A percentile compares a stretch with the other conserved stretches of the same genome.
These are phyloP conservation scores for Xylaria hypoxylon DNA, from an alignment of 2,329 filamentous ascomycete species.

Conservation along the genomic window DNA sequence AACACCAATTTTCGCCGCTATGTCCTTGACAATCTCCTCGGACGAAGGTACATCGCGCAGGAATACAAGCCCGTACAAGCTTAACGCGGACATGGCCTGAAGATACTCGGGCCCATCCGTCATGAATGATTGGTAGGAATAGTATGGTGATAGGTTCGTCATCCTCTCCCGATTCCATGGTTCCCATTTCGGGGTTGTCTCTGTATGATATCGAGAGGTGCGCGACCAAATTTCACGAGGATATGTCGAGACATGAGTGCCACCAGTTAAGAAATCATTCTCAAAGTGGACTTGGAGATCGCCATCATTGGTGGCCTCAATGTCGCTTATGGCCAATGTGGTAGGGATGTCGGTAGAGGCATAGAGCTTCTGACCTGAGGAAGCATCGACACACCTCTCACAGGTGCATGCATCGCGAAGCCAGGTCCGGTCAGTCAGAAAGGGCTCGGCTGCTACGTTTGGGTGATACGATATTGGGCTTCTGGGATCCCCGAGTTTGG, in stretches of 20 bases:
- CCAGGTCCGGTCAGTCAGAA: slow-evolving; percentile 44
- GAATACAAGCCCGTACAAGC: slow-evolving; percentile 79
- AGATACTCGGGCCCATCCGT: slow-evolving; percentile 66
- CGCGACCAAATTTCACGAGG: slow-evolving; percentile 35
- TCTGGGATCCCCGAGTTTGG: not conserved
- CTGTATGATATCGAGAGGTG: not conserved
- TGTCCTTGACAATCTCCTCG: slow-evolving; percentile 71
- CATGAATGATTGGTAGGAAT: slow-evolving; percentile 81
- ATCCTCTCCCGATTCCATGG: slow-evolving; percentile 53
- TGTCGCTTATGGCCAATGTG: slow-evolving; percentile 54
- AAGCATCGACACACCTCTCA: slow-evolving; percentile 66
- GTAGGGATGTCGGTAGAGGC: slow-evolving; percentile 71
- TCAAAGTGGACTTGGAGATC: slow-evolving; percentile 71
- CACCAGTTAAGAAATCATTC: slow-evolving; percentile 54
- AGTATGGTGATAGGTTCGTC: slow-evolving; percentile 58
- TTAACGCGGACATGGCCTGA: slow-evolving; percentile 71
- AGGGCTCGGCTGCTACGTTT: not conserved
- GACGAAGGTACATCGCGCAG: slow-evolving; percentile 78
- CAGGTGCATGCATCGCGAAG: slow-evolving; percentile 71
- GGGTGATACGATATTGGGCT: not conserved
- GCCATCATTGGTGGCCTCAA: slow-evolving; percentile 50
- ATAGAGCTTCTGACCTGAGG: slow-evolving; percentile 73
- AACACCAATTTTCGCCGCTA: slow-evolving; percentile 79
- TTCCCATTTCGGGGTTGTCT: not conserved
- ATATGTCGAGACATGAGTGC: slow-evolving; percentile 53